phyloP scores from a whole-genome alignment of 768 basidiomycete genomes.

The Tulasnella sp. region DNA sequence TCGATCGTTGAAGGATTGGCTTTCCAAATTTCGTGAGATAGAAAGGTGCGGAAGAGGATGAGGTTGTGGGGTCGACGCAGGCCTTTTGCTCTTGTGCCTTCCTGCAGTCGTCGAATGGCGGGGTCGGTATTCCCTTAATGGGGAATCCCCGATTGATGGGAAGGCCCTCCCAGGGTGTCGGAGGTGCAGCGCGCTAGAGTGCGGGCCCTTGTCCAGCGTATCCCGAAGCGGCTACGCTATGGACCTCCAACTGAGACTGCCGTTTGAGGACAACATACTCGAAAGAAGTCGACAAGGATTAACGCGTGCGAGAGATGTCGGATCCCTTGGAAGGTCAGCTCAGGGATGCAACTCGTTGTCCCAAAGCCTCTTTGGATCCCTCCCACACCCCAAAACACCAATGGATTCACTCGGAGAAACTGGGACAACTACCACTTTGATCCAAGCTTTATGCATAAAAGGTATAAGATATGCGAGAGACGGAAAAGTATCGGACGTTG shows the following conservation, averaged over 20 bases:
- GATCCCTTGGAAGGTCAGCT: background rate
- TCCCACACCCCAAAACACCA: background rate
- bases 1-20: background rate
- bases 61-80: background rate
- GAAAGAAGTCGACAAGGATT: background rate
- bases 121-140: background rate
- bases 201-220: background rate
- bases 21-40: too few species aligned
- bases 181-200: background rate
- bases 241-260: background rate
- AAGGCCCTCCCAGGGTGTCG: background rate
- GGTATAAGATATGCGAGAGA: too few species aligned
- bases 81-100: too few species aligned
- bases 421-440: background rate
- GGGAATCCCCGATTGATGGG: background rate
- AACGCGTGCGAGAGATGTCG: background rate
- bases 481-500: too few species aligned
- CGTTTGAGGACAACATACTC: background rate
- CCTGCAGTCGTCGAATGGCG: background rate
- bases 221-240: background rate
- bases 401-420: background rate
- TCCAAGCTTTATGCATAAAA: too few species aligned
- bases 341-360: background rate
- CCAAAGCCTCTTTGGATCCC: background rate
- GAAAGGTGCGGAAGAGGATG: background rate